Conservation (phyloP, 2,329 filamentous ascomycete species). For the Aurifilum marmelostoma region DNA sequence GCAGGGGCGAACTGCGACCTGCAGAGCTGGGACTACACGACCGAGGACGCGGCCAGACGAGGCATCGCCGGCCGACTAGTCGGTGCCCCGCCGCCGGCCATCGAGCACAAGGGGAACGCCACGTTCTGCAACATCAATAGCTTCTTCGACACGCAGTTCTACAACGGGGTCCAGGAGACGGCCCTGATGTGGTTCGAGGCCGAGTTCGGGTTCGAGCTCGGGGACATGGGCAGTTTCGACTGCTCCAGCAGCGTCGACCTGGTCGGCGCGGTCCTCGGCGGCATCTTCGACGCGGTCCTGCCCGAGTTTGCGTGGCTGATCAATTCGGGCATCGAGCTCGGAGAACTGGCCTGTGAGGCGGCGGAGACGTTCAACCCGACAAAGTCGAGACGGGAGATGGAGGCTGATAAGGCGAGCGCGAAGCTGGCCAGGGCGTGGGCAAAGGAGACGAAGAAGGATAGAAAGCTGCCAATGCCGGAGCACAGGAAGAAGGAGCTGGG, state of each 20-base stretch:
- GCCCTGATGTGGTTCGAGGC: constrained; percentile 1
- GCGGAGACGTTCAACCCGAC: background rate
- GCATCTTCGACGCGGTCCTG: background rate
- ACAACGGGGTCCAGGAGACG: background rate
- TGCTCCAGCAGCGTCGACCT: background rate
- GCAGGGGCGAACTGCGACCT: background rate
- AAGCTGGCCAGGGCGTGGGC: background rate
- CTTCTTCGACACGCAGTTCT: constrained; percentile 7
- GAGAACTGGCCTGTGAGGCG: background rate
- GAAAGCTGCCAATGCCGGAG: background rate
- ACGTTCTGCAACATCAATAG: constrained; percentile 5
- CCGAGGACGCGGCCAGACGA: background rate
- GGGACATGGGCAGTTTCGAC: background rate
- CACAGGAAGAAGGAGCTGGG: constrained; percentile 1
- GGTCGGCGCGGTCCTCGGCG: background rate
- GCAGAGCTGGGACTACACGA: background rate
- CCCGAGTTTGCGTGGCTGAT: background rate
- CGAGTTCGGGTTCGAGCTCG: constrained; percentile 4
- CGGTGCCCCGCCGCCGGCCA: background rate
- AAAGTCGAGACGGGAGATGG: background rate
- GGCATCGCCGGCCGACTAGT: background rate
- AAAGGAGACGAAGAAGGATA: background rate
- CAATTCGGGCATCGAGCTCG: background rate
- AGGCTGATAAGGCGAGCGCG: background rate
- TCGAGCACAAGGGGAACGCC: background rate